phyloP scores from a whole-genome alignment of 2,329 filamentous ascomycete genomes.

The Colletotrichum magnum region DNA sequence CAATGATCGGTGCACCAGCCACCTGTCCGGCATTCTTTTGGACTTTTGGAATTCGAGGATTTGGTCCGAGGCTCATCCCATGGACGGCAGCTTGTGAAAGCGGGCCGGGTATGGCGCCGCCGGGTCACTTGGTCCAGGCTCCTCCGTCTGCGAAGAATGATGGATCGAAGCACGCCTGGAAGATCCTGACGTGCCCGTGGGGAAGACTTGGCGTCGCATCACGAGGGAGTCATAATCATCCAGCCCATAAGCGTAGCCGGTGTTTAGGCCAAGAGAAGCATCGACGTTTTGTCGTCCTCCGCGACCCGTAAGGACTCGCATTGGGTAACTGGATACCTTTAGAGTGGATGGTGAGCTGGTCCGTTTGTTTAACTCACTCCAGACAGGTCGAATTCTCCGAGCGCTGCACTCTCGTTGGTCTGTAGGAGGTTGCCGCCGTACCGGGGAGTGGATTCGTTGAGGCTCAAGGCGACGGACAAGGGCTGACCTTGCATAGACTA shows the following conservation, averaged over 20 bases:
- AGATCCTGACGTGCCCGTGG: background rate
- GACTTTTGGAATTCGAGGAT: slow-evolving; percentile 10
- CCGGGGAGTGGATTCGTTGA: slow-evolving; percentile 20
- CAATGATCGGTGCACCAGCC: background rate
- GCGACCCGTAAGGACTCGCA: background rate
- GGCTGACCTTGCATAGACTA: slow-evolving; percentile 36
- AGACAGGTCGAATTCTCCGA: slow-evolving; percentile 25
- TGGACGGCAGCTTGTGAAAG: slow-evolving; percentile 37
- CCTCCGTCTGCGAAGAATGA: background rate
- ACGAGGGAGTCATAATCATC: slow-evolving; percentile 2
- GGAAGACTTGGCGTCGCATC: slow-evolving; percentile 28
- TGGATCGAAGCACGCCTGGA: slow-evolving; percentile 27
- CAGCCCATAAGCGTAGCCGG: background rate
- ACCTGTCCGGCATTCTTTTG: background rate
- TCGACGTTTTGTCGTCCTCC: background rate
- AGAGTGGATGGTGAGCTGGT: background rate
- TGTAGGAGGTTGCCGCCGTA: slow-evolving; percentile 21
- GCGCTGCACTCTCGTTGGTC: slow-evolving; percentile 23
- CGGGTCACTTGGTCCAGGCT: slow-evolving; percentile 17
- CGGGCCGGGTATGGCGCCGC: slow-evolving; percentile 27
- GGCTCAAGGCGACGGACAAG: slow-evolving; percentile 36
- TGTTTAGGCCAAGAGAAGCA: slow-evolving; percentile 3
- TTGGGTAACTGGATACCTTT: background rate
- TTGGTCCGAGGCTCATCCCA: slow-evolving; percentile 37
- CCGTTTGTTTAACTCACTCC: slow-evolving; percentile 18